Base-by-base conservation (phyloP, 352 stramenopile genomes). In the Phytophthora tubulina region DNA sequence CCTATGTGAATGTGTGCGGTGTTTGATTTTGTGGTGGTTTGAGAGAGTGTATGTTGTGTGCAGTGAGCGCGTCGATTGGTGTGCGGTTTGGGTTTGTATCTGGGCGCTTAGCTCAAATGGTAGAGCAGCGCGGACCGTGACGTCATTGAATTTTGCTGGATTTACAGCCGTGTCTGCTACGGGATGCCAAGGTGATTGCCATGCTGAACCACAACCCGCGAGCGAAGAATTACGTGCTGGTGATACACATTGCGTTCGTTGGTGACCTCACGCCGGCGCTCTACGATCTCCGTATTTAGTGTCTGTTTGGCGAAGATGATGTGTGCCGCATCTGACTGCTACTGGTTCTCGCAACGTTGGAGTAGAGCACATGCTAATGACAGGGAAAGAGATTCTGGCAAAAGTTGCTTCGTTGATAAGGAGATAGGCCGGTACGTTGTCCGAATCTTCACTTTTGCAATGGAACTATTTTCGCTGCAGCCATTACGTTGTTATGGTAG, bases 241-340 rank as follows among this genome's bases (percentile, higher is more conserved):
- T 94, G 50, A 88, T 94, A 44, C 86, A 94, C 54, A 90, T 94
- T 56, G 49, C 76, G 10, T 83, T 62, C 8, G 73, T 92, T 3
- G 73, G 89, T 17, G 73, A 84, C 35, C 74, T 94, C 38, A 81
- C 73, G 0, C 33, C 67, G 1, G 68, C 72, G 11, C 76, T 92
- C 36, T 56, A 67, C 31, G 62, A 79, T 6, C 46, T 93, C n/a
- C 15, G 86, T 93, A 76, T 21, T 80, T 67, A 53, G 30, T 10
- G 31, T 41, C 6, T 11, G 8, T 3, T 27, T 21, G 8, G 36
- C 2, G 14, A 11, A 38, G 49, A 31, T 5, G 27, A 38, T n/a
- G n/a, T 55, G 14, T 39, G 33, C 14, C 53, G 30, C 14, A 44
- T 56, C 36, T 70, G 21, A 39, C n/a, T n/a, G n/a, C n/a, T n/a